Base-by-base conservation (phyloP, 768 basidiomycete species). In the Pleurotus platypus region DNA sequence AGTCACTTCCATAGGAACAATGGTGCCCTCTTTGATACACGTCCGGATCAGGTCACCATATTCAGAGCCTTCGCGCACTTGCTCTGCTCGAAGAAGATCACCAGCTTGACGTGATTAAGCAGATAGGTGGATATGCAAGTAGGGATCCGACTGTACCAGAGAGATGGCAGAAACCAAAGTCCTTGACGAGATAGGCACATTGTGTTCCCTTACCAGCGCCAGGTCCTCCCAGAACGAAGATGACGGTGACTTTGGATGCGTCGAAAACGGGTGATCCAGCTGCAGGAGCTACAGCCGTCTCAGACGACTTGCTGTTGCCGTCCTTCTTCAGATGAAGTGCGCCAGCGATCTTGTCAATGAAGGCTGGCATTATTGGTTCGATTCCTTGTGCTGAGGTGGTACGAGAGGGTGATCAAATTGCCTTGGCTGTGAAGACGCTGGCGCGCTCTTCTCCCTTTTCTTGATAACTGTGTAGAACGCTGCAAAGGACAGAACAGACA, bases 181-280 rank as follows among this genome's bases (percentile, higher is more conserved):
- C 89, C 46, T 85, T 64, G 12, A 98, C 95, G 49, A 98, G 86
- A 54, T 76, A 81, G 22, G 78, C 82, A 67, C 94, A 98, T 70
- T 98, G 97, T 0, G 97, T 98, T 46, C 97, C 97, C 70, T 98
- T 98, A 88, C 95, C 95, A 64, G 94, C 94, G 50, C 97, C 97
- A 16, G 97, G 97, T 0, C 97, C 97, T 38, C 97, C 97, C 12
- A 99, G 86, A 22, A 98, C 95, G 66, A 91, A 99, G 66, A 98
- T 78, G 57, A 99, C 95, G 15, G 82, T 87, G 64, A 98, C 88
- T 61, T 91, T 87, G 47, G 69, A 67, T 30, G 75, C 70, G 69
- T 92, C 85, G 65, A 97, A 96, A 2, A 76, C 78, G 13, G 79
- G 78, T 4, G 67, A 61, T 43, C 61, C 62, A 37, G 39, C 55